phyloP scores from a whole-genome alignment of 306 rosid genomes.

The Pyrus communis region DNA sequence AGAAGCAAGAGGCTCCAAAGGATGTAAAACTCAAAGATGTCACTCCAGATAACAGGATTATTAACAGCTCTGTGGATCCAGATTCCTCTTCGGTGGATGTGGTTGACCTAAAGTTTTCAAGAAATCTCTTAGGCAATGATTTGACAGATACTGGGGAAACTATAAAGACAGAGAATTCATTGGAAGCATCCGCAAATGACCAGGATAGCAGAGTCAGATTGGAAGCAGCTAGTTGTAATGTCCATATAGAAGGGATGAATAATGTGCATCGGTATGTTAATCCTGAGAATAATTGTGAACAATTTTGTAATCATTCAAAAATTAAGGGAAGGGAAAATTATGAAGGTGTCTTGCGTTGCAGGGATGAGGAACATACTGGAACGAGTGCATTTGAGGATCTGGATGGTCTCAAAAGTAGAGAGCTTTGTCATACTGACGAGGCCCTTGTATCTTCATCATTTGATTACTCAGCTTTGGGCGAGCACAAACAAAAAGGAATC shows the following conservation, averaged over 20 bases:
- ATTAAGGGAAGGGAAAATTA: neutral
- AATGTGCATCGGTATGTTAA: slow-evolving; percentile 31
- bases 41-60: too few relatives aligned
- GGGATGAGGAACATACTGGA: slow-evolving; percentile 29
- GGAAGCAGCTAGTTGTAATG: neutral
- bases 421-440: slow-evolving; percentile 10
- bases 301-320: slow-evolving; percentile 8
- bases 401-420: slow-evolving; percentile 15
- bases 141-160: slow-evolving; percentile 16
- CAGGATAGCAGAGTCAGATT: slow-evolving; percentile 26
- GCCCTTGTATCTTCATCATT: neutral
- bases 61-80: neutral
- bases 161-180: slow-evolving; percentile 19
- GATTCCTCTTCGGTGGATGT: slow-evolving; percentile 20
- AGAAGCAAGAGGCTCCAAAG: too few relatives aligned
- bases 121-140: slow-evolving; percentile 23
- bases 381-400: slow-evolving; percentile 14
- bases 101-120: slow-evolving; percentile 17
- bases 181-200: slow-evolving; percentile 19
- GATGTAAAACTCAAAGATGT: too few relatives aligned
- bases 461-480: slow-evolving; percentile 14
- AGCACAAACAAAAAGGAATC: slow-evolving; percentile 18
- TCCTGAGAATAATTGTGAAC: slow-evolving; percentile 5
- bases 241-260: too few relatives aligned
- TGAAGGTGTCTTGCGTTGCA: slow-evolving; percentile 28